Percentiles rank a stretch among this genome's conserved stretches.
Conservation (phyloP, 2,329 filamentous ascomycete species). For the Xylariaceae sp. region DNA sequence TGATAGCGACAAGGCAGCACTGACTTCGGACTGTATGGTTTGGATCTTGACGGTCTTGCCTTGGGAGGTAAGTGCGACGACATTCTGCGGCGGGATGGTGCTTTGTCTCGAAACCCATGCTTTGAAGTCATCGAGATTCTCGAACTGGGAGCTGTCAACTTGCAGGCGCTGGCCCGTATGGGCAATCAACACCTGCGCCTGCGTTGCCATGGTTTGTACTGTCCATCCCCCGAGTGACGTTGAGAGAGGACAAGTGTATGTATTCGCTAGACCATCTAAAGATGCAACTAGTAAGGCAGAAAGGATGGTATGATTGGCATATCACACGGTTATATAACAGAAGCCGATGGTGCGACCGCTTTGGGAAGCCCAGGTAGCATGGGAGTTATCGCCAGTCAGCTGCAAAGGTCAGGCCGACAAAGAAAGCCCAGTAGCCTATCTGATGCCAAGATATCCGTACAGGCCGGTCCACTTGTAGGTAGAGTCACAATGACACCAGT, state of each 20-base stretch:
- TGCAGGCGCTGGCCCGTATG: constrained; percentile 85
- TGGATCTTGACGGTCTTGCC: constrained; percentile 82
- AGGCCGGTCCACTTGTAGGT: background rate
- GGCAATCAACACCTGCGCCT: constrained; percentile 85
- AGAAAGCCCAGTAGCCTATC: constrained; percentile 1
- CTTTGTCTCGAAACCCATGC: constrained; percentile 73
- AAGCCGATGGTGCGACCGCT: no score
- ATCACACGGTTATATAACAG: constrained; percentile 4
- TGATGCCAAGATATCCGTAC: constrained; percentile 6
- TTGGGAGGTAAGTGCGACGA: constrained; percentile 81
- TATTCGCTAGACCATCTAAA: constrained; percentile 8
- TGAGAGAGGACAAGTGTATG: constrained; percentile 1
- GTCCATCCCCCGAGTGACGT: constrained; percentile 29
- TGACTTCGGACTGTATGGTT: constrained; percentile 74
- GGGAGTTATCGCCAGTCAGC: constrained; percentile 9
- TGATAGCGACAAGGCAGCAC: constrained; percentile 20
- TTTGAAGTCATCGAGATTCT: constrained; percentile 78
- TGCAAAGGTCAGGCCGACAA: constrained; percentile 12
- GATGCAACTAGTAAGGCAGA: background rate
- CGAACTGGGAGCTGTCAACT: constrained; percentile 70
- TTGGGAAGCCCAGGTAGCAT: constrained; percentile 11
- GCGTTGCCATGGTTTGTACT: constrained; percentile 59
- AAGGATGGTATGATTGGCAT: background rate
- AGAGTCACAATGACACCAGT: no score
- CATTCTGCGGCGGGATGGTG: constrained; percentile 69